Conservation (phyloP, 257 asterid species). For the Henckelia pumila region DNA sequence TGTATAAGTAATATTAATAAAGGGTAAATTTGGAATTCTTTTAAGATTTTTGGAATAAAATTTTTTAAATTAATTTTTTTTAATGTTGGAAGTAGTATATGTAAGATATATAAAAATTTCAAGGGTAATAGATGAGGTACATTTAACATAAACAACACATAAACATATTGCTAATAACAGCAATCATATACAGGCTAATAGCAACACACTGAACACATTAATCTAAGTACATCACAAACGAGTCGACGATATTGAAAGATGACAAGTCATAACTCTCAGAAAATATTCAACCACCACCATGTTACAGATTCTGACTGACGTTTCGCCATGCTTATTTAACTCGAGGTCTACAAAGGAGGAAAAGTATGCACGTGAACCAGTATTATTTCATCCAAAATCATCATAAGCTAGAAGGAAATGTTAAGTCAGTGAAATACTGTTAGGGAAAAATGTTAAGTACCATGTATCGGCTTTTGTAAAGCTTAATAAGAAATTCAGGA, state of each 20-base stretch:
- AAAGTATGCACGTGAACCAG: not conserved
- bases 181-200: not conserved
- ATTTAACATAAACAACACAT: not conserved
- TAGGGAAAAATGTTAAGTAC: slow-evolving; percentile 23
- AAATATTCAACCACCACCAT: not conserved
- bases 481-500: slow-evolving; percentile 32
- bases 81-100: too few relatives aligned
- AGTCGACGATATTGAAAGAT: not conserved
- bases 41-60: too few relatives aligned
- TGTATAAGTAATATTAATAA: too few relatives aligned
- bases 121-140: too few relatives aligned
- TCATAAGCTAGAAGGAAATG: not conserved
- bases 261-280: not conserved
- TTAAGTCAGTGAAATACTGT: not conserved
- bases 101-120: too few relatives aligned
- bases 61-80: too few relatives aligned
- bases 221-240: not conserved
- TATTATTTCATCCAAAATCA: not conserved
- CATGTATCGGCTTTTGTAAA: slow-evolving; percentile 37
- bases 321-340: slow-evolving; percentile 4
- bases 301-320: not conserved
- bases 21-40: too few relatives aligned
- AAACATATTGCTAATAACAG: not conserved
- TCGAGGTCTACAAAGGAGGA: slow-evolving; percentile 14
- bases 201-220: slow-evolving; percentile 4